Evolutionary conservation across 352 stramenopile genomes (phyloP).

Genomic region (Globisporangium heterothallicum): DNA sequence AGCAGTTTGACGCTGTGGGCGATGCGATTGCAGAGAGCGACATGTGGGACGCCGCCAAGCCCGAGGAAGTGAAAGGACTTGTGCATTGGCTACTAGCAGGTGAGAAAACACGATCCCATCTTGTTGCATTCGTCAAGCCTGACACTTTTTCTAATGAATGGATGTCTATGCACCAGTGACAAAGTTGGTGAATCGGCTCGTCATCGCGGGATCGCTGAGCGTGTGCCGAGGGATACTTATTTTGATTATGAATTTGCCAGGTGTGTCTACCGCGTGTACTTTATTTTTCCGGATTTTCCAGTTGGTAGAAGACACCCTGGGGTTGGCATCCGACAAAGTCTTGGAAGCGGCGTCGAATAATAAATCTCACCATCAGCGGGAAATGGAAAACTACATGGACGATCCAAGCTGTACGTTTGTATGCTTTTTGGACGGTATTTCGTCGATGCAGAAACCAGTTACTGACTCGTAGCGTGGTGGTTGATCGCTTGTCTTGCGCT

Average conservation of each 20-base stretch:
- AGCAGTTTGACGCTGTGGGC: constrained; percentile 26
- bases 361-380: constrained; percentile 16
- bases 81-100: constrained; percentile 62
- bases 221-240: constrained; percentile 69
- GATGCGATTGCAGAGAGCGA: constrained; percentile 49
- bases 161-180: constrained; percentile 20
- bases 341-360: constrained; percentile 22
- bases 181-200: constrained; percentile 54
- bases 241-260: constrained; percentile 68
- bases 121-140: not conserved
- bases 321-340: constrained; percentile 31
- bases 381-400: constrained; percentile 49
- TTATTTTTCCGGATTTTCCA: constrained; percentile 66
- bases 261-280: constrained; percentile 59
- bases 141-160: not conserved
- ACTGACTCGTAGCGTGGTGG: constrained; percentile 2
- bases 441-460: too few relatives aligned
- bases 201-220: constrained; percentile 37
- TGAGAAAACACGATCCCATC: constrained; percentile 6
- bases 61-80: constrained; percentile 59
- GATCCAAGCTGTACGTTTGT: constrained; percentile 58
- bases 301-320: constrained; percentile 63
- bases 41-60: constrained; percentile 44
- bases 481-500: constrained; percentile 8
- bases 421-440: not conserved